Evolutionary conservation across 495 filamentous ascomycete species (phyloP).

Genomic region (Penicillium pancosmium): DNA sequence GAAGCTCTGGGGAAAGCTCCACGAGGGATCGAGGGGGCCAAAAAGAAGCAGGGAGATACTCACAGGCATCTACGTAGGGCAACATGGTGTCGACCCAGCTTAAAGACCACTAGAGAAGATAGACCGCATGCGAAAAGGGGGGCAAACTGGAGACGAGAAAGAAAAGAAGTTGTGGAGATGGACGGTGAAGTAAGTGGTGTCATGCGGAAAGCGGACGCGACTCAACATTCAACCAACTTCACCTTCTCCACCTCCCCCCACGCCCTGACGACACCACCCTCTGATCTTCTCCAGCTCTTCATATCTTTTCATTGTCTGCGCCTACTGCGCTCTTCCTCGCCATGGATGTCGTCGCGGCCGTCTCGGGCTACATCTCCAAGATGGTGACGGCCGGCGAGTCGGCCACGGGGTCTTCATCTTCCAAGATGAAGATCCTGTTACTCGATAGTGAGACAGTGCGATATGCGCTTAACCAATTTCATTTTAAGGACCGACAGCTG

Average conservation of each 20-base stretch:
- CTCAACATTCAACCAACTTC: conserved; percentile 31
- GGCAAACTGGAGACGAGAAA: conserved; percentile 50
- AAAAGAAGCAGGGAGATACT: conserved; percentile 27
- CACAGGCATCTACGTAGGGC: conserved; percentile 82
- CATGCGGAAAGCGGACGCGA: conserved; percentile 32
- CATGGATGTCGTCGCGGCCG: conserved; percentile 93
- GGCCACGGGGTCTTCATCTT: conserved; percentile 63
- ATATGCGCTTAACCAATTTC: conserved; percentile 29
- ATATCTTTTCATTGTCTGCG: not conserved
- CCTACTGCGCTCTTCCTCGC: conserved; percentile 20
- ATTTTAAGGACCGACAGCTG: conserved; percentile 16
- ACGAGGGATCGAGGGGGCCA: not conserved
- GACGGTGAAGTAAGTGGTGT: conserved; percentile 8
- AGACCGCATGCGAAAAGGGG: conserved; percentile 3
- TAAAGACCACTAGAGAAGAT: conserved; percentile 18
- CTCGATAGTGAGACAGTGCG: conserved; percentile 90
- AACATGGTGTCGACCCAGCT: conserved; percentile 61
- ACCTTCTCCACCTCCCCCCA: conserved; percentile 26
- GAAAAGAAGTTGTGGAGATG: conserved; percentile 34
- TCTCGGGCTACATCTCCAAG: conserved; percentile 95
- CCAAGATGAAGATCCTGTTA: conserved; percentile 98
- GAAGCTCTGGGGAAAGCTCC: conserved; percentile 25
- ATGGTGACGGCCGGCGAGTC: conserved; percentile 90
- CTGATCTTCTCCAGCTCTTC: conserved; percentile 4
- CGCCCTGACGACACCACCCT: not conserved